Evolutionary conservation across 23 red algal genomes (phyloP).

Genomic region (Cyanidioschyzon merolae): DNA sequence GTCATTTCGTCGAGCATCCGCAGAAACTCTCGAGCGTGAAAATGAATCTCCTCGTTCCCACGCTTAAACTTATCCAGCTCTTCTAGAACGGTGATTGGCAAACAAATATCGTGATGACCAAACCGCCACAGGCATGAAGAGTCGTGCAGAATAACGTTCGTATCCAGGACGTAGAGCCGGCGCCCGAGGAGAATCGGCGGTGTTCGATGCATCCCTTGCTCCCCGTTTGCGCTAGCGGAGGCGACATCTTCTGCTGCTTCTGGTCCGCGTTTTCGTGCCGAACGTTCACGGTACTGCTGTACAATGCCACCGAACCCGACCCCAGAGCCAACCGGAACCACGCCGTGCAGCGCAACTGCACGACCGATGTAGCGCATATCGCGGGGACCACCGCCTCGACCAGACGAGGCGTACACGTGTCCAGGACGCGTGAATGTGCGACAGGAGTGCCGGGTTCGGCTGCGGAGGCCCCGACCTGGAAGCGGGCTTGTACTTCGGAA

Average conservation of each 20-base stretch:
- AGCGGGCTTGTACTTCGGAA: no score
- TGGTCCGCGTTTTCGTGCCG: not conserved
- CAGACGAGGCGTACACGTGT: not conserved
- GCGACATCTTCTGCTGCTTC: not conserved
- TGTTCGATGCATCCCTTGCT: not conserved
- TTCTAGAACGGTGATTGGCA: slow-evolving; percentile 37
- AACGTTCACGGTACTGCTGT: slow-evolving; percentile 1
- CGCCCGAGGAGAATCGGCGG: not conserved
- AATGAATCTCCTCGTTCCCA: slow-evolving; percentile 40
- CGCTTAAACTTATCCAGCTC: slow-evolving; percentile 49
- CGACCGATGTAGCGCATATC: slow-evolving; percentile 10
- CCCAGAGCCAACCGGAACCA: not conserved
- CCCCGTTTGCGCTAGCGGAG: not conserved
- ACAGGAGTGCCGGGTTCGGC: no score
- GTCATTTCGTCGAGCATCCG: slow-evolving; percentile 37
- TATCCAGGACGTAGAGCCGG: slow-evolving; percentile 34
- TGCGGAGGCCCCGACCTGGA: no score
- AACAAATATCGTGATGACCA: slow-evolving; percentile 29
- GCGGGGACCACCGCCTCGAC: not conserved
- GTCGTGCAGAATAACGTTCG: slow-evolving; percentile 44
- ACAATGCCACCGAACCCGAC: not conserved
- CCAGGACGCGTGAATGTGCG: no score
- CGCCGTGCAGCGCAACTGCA: not conserved
- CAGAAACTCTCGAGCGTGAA: slow-evolving; percentile 39
- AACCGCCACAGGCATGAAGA: slow-evolving; percentile 30